A percentile compares a stretch with the other conserved stretches of the same genome.
Conservation (phyloP, 345 rosid genomes). For the Arabidopsis arenosa region DNA sequence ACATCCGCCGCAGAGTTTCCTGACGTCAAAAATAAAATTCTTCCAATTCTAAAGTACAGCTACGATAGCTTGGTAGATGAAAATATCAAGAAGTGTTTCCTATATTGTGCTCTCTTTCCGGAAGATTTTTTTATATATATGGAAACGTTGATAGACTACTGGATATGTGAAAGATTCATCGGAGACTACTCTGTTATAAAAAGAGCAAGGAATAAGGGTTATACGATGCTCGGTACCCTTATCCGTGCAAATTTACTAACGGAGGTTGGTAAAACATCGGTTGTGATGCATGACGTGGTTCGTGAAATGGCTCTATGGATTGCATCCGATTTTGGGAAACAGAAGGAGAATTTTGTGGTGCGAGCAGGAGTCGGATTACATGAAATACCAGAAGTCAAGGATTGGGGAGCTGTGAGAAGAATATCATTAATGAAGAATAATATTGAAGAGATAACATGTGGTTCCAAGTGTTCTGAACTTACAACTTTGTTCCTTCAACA, state of each 20-base stretch:
- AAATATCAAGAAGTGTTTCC: not conserved
- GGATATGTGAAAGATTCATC: not conserved
- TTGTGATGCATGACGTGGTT: not conserved
- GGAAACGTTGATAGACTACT: not conserved
- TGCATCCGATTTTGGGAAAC: conserved; percentile 1
- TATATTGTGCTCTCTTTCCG: not conserved
- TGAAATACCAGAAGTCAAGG: conserved; percentile 18
- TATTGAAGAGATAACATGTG: conserved; percentile 18
- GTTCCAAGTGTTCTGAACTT: conserved; percentile 36
- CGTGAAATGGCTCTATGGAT: not conserved
- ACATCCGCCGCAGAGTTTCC: not conserved
- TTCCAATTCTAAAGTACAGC: not conserved
- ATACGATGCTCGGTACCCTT: not conserved
- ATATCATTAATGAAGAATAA: conserved; percentile 42
- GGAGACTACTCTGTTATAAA: not conserved
- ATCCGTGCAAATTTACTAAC: not conserved
- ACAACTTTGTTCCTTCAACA: conserved; percentile 40
- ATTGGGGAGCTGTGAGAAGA: conserved; percentile 12
- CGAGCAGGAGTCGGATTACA: not conserved
- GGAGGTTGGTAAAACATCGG: accelerated
- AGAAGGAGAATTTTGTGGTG: conserved; percentile 5
- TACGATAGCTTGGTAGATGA: not conserved
- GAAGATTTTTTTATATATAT: not conserved
- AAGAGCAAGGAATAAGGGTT: not conserved
- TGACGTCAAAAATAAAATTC: not conserved